Conservation (phyloP, 192 early-diverging fungal species). For the Podila verticillata region DNA sequence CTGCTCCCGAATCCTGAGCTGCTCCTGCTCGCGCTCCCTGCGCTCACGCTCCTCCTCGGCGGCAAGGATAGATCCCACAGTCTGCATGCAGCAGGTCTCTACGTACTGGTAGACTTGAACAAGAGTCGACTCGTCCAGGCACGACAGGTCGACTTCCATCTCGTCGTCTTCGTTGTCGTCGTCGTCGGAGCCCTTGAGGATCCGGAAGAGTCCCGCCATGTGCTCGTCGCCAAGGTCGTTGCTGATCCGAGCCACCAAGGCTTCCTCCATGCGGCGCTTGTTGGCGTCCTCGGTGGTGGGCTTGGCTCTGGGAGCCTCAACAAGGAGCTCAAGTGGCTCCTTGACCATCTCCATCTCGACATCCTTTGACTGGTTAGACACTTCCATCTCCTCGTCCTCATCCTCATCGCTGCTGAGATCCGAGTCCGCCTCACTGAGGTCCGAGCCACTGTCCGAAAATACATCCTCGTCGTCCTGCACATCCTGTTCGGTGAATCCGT, state of each 20-base stretch:
- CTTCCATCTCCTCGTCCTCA: background rate
- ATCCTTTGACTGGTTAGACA: background rate
- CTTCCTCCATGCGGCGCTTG: conserved; percentile 48
- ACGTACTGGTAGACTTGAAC: conserved; percentile 51
- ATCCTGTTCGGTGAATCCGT: conserved; percentile 26
- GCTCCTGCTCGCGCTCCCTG: background rate
- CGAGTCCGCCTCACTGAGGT: conserved; percentile 6
- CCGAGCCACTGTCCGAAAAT: conserved; percentile 27
- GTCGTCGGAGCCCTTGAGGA: conserved; percentile 25
- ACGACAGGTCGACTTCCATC: conserved; percentile 44
- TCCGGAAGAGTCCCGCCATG: conserved; percentile 39
- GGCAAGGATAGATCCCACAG: conserved; percentile 27
- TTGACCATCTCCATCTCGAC: no score
- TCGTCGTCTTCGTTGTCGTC: conserved; percentile 33
- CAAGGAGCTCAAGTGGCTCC: no score
- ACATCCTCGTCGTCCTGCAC: background rate
- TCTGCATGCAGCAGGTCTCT: conserved; percentile 48
- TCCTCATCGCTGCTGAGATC: background rate
- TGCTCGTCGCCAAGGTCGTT: conserved; percentile 45
- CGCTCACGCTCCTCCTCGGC: conserved; percentile 51
- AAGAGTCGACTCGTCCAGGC: conserved; percentile 37
- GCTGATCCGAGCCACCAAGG: conserved; percentile 30
- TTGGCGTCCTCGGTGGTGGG: conserved; percentile 25
- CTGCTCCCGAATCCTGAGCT: background rate
- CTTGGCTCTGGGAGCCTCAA: background rate